These are phyloP conservation scores for Xerocomus amazonicus DNA, from an alignment of 1,284 basidiomycete genomes.

Conservation along the genomic window DNA sequence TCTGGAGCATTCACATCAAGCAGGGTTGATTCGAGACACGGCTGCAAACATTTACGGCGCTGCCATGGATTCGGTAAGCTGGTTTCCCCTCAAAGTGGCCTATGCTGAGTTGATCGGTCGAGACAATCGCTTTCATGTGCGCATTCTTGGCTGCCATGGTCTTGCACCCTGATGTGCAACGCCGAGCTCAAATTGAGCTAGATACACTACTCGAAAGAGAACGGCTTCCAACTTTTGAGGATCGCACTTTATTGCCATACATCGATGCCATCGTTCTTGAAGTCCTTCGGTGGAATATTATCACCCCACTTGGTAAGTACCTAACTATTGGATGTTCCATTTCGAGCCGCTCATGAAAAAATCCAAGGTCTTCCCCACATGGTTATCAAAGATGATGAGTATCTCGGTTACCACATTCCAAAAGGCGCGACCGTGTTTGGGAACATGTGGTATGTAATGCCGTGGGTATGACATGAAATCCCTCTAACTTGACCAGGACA, in stretches of 20 bases:
- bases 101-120: background rate
- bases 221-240: slow-evolving; percentile 11
- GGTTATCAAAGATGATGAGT: slow-evolving; percentile 13
- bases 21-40: slow-evolving; percentile 13
- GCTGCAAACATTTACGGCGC: slow-evolving; percentile 10
- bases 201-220: slow-evolving; percentile 9
- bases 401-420: slow-evolving; percentile 10
- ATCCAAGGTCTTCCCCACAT: slow-evolving; percentile 13
- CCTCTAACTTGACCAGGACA: slow-evolving; percentile 5
- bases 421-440: slow-evolving; percentile 1
- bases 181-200: slow-evolving; percentile 11
- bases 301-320: slow-evolving; percentile 11
- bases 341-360: background rate
- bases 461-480: background rate
- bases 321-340: background rate
- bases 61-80: slow-evolving; percentile 12
- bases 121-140: slow-evolving; percentile 6
- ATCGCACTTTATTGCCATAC: slow-evolving; percentile 10
- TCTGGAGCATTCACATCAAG: slow-evolving; percentile 3
- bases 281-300: slow-evolving; percentile 11
- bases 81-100: background rate
- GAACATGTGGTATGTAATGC: slow-evolving; percentile 1
- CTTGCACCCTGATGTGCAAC: slow-evolving; percentile 8
- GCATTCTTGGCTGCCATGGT: slow-evolving; percentile 13
- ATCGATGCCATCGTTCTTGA: slow-evolving; percentile 13